phyloP scores from a whole-genome alignment of 306 rosid genomes.

The Acacia confusa region DNA sequence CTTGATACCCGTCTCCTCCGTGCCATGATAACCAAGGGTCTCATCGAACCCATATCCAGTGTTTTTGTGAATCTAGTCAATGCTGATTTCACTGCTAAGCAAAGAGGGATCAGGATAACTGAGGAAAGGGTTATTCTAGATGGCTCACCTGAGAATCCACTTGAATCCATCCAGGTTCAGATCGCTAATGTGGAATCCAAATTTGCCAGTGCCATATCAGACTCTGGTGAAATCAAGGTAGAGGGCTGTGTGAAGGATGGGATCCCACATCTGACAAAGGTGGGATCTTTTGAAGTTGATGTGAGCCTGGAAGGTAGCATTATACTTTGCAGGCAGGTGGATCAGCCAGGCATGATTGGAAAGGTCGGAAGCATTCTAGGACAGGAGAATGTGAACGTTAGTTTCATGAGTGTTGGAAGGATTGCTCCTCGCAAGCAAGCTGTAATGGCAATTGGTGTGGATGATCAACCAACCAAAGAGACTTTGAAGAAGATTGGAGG shows the following conservation, averaged over 20 bases:
- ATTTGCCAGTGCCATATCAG: constrained; percentile 92
- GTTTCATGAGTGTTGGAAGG: constrained; percentile 99
- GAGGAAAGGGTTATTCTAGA: constrained; percentile 81
- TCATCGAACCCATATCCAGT: constrained; percentile 91
- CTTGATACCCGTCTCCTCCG: constrained; percentile 96
- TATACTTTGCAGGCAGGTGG: constrained; percentile 93
- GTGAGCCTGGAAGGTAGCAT: constrained; percentile 95
- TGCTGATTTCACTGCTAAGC: constrained; percentile 97
- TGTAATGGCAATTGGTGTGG: constrained; percentile 98
- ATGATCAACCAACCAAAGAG: constrained; percentile 75
- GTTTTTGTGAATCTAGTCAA: constrained; percentile 92
- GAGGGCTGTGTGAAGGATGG: constrained; percentile 95
- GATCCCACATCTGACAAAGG: constrained; percentile 86
- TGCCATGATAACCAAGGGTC: constrained; percentile 98
- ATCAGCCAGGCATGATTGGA: constrained; percentile 98
- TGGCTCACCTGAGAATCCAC: constrained; percentile 90
- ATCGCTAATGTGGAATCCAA: constrained; percentile 93
- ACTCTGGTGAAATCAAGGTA: constrained; percentile 77
- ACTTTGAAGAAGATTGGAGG: constrained; percentile 83
- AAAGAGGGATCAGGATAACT: constrained; percentile 84
- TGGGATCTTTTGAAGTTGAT: constrained; percentile 94
- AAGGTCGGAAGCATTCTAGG: constrained; percentile 85
- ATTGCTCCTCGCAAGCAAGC: constrained; percentile 98
- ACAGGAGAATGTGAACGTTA: constrained; percentile 88
- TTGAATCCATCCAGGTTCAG: constrained; percentile 82